Evolutionary conservation across 768 basidiomycete species (phyloP).

Genomic region (Lactarius trivialis): DNA sequence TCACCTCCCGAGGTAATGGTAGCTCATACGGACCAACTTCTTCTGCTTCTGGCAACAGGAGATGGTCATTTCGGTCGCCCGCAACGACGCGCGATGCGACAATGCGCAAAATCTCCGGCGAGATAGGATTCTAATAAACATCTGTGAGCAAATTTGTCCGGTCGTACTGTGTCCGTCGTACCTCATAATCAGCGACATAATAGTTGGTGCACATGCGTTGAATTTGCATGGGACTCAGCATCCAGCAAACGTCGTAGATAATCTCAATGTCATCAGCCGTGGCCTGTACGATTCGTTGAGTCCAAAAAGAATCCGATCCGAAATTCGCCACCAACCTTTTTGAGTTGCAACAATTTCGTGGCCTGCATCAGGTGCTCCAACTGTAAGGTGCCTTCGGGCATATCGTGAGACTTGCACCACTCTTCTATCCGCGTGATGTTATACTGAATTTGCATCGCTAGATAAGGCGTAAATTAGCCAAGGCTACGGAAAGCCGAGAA

Average conservation of each 20-base stretch:
- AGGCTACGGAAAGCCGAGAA: background rate
- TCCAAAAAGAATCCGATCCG: background rate
- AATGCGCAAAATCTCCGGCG: slow-evolving; percentile 92
- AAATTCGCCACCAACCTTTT: slow-evolving; percentile 60
- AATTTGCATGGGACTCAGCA: slow-evolving; percentile 98
- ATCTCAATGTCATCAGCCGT: slow-evolving; percentile 96
- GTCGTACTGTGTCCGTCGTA: slow-evolving; percentile 29
- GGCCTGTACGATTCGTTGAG: slow-evolving; percentile 44
- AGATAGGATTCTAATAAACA: slow-evolving; percentile 81
- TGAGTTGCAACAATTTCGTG: slow-evolving; percentile 93
- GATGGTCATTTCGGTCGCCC: slow-evolving; percentile 94
- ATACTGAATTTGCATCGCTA: slow-evolving; percentile 99
- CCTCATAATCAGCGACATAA: slow-evolving; percentile 99
- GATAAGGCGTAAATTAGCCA: slow-evolving; percentile 4
- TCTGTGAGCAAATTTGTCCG: slow-evolving; percentile 12
- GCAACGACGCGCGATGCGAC: slow-evolving; percentile 94
- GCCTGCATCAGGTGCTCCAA: slow-evolving; percentile 99
- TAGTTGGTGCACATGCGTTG: slow-evolving; percentile 99
- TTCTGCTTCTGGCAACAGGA: slow-evolving; percentile 94
- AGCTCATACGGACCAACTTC: slow-evolving; percentile 95
- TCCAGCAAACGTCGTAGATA: slow-evolving; percentile 99
- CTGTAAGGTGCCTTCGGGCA: slow-evolving; percentile 97
- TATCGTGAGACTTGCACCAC: slow-evolving; percentile 99
- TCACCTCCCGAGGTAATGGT: slow-evolving; percentile 90
- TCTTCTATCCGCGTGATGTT: slow-evolving; percentile 97